Base-by-base conservation (phyloP, 2,329 filamentous ascomycete genomes). In the Alternaria gansuensis region DNA sequence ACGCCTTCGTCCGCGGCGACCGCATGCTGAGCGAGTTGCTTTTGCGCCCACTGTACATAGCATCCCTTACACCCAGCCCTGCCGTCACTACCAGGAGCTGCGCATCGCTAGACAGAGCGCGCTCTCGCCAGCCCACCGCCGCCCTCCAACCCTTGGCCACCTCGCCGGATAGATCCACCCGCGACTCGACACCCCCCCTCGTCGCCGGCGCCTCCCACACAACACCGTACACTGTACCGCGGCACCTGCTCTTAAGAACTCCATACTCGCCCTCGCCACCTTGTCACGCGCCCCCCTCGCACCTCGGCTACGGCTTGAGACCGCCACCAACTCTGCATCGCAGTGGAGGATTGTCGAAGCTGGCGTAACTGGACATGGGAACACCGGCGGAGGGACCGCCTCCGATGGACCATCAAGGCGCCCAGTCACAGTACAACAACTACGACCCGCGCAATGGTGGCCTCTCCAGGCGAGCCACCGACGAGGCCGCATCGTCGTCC, bases 371-470 rank as follows among this genome's bases (percentile, higher is more conserved):
- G 52, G 64, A 60, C 65, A 76, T 76, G 72, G 71, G 67, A 68
- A 70, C 69, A 70, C 74, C 73, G 65, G 69, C 69, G 67, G 72
- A 75, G 66, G 74, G 71, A 57, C 71, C 60, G 68, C 74, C 74
- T 65, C 68, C 70, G 56, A 72, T 72, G 71, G 74, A 75, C 55
- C 62, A 64, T 53, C 71, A 72, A 46, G 74, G 64, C 51, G 55
- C 63, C 48, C 66, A 66, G 43, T 67, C 66, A 48, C 71, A 65
- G 50, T 65, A 72, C 53, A 66, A 71, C 51, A 66, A 52, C 60
- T 66, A 76, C 60, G 73, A 76, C 50, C 69, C 71, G 28, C 72
- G 67, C 62, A 65, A 53, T 64, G 74, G 75, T 53, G 72, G 73
- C 60, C 70, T 75, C 52, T 33, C 66, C 21, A 45, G 74, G 44